phyloP scores from a whole-genome alignment of 257 asterid genomes.

The Agastache rugosa region DNA sequence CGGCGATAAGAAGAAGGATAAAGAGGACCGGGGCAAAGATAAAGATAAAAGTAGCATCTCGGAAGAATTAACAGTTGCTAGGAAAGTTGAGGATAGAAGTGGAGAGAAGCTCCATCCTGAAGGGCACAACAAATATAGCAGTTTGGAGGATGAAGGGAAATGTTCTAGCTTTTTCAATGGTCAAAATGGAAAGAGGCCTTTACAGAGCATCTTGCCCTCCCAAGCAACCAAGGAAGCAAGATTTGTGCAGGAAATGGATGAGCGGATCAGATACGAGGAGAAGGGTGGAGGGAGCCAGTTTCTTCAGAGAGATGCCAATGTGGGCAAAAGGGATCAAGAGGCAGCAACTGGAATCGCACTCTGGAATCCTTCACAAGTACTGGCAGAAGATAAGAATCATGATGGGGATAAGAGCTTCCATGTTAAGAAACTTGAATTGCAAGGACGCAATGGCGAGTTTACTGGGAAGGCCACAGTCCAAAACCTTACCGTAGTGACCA shows the following conservation, averaged over 20 bases:
- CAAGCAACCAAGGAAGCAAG: slow-evolving; percentile 51
- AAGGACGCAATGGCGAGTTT: slow-evolving; percentile 42
- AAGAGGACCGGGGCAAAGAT: slow-evolving; percentile 57
- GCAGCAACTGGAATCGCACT: slow-evolving; percentile 38
- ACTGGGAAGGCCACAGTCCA: slow-evolving; percentile 43
- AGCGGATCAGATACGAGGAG: slow-evolving; percentile 62
- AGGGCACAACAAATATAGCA: slow-evolving; percentile 40
- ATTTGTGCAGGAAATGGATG: slow-evolving; percentile 60
- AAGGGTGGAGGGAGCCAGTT: slow-evolving; percentile 49
- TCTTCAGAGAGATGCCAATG: slow-evolving; percentile 44
- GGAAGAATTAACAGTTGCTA: slow-evolving; percentile 59
- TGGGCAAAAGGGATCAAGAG: slow-evolving; percentile 45
- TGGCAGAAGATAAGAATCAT: slow-evolving; percentile 49
- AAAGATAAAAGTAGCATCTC: slow-evolving; percentile 68
- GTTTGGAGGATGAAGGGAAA: slow-evolving; percentile 42
- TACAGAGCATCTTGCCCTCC: slow-evolving; percentile 39
- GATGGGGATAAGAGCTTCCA: slow-evolving; percentile 48
- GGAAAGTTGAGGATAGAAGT: slow-evolving; percentile 45
- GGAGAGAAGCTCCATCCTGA: slow-evolving; percentile 48
- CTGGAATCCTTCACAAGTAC: slow-evolving; percentile 41
- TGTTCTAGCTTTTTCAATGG: slow-evolving; percentile 37
- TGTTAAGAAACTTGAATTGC: slow-evolving; percentile 43
- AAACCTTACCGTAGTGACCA: slow-evolving; percentile 31
- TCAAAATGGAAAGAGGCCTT: slow-evolving; percentile 57
- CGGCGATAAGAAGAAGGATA: slow-evolving; percentile 61